A percentile compares a stretch with the other conserved stretches of the same genome.
Conservation (phyloP, 805 yeast species). For the Debaryomyces tyrocola region DNA sequence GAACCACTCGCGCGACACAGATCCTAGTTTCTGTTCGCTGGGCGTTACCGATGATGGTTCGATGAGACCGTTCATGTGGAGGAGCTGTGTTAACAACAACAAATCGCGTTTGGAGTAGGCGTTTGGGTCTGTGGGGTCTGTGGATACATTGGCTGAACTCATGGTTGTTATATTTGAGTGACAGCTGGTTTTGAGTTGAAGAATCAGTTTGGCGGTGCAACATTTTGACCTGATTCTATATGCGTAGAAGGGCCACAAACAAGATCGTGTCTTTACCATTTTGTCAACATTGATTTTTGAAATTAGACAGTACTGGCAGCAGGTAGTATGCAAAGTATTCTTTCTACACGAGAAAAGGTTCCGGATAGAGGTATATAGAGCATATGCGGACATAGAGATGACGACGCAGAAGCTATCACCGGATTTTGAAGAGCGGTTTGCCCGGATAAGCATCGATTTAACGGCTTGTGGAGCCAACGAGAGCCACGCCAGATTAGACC, state of each 20-base stretch:
- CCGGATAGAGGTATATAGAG: background rate
- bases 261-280: background rate
- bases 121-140: constrained; percentile 4
- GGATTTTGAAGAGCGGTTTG: constrained; percentile 30
- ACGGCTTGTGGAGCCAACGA: background rate
- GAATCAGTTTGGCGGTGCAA: no score
- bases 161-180: no score
- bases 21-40: constrained; percentile 17
- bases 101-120: constrained; percentile 28
- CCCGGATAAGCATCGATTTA: constrained; percentile 26
- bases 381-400: constrained; percentile 1
- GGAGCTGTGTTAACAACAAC: constrained; percentile 36
- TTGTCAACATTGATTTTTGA: constrained; percentile 1
- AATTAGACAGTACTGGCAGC: no score
- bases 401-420: constrained; percentile 14
- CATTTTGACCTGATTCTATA: background rate
- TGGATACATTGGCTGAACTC: background rate
- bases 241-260: background rate
- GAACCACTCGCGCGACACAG: constrained; percentile 29
- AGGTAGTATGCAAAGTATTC: no score
- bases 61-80: constrained; percentile 32
- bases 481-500: background rate
- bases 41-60: constrained; percentile 18
- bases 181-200: no score
- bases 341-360: no score